These are phyloP conservation scores for Acanthamoeba castellanii DNA, from an alignment of 208 protist species.

Conservation along the genomic window DNA sequence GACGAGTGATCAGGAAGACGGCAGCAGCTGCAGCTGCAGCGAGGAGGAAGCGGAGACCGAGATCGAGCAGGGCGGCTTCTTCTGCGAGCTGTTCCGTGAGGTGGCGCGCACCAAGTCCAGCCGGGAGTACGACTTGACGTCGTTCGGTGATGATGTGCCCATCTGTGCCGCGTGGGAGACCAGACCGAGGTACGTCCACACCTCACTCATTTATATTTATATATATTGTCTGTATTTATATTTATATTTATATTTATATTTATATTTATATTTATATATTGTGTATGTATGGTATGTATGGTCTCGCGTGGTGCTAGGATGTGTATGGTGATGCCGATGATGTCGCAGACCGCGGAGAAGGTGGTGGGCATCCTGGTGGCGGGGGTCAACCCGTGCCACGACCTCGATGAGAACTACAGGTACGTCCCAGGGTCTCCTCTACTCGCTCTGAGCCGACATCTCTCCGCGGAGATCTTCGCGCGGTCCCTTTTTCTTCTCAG, in stretches of 20 bases:
- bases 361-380: conserved; percentile 10
- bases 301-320: background rate
- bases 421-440: background rate
- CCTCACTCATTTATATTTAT: too few relatives aligned
- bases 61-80: background rate
- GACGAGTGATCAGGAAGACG: too few relatives aligned
- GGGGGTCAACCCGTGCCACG: background rate
- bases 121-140: background rate
- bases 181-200: too few relatives aligned
- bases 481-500: background rate
- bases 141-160: background rate
- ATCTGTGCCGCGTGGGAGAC: background rate
- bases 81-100: background rate
- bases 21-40: background rate
- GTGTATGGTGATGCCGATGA: background rate
- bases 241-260: too few relatives aligned
- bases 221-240: too few relatives aligned
- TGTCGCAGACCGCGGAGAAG: background rate
- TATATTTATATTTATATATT: too few relatives aligned
- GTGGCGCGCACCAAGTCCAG: background rate
- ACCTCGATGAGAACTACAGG: conserved; percentile 12
- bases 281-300: too few relatives aligned
- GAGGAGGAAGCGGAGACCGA: background rate
- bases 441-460: background rate
- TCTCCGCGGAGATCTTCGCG: background rate